Conservation (phyloP, 192 early-diverging fungal species). For the Jimgerdemannia flammicorona region DNA sequence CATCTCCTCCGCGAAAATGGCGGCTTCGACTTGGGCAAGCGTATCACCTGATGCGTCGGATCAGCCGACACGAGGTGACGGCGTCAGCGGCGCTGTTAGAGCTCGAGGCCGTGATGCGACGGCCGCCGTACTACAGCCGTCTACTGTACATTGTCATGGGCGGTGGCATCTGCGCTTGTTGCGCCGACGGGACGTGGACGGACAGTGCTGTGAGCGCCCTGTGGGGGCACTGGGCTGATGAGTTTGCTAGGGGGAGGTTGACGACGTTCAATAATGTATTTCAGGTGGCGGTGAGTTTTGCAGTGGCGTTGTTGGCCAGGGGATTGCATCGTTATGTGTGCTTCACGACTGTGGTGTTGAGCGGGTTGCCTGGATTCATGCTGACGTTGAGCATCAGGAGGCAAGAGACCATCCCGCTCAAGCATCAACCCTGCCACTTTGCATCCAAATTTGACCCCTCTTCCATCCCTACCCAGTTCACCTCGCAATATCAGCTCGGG, state of each 20-base stretch:
- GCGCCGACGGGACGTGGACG: constrained; percentile 30
- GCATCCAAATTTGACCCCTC: neutral
- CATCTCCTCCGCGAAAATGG: constrained; percentile 26
- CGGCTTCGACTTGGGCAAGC: constrained; percentile 35
- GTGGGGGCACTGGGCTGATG: constrained; percentile 31
- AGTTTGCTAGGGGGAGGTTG: constrained; percentile 27
- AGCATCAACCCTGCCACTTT: neutral
- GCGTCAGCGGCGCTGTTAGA: constrained; percentile 28
- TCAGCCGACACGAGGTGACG: constrained; percentile 21
- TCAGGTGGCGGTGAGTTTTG: constrained; percentile 29
- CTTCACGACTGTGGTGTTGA: constrained; percentile 28
- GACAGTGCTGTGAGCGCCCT: constrained; percentile 23
- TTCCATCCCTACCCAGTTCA: constrained; percentile 1
- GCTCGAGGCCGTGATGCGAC: constrained; percentile 10
- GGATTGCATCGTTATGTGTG: constrained; percentile 32
- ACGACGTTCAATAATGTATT: constrained; percentile 36
- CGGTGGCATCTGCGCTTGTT: constrained; percentile 30
- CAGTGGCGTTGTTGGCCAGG: constrained; percentile 34
- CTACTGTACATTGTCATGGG: constrained; percentile 29
- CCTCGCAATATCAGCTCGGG: constrained; percentile 31
- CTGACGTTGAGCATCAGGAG: constrained; percentile 37
- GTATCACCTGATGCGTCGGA: constrained; percentile 25
- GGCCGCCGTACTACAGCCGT: constrained; percentile 20
- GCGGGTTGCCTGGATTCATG: constrained; percentile 30
- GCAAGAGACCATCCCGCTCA: neutral